Evolutionary conservation across 768 basidiomycete species (phyloP), one percentile per base, ranked within the genome.

Genomic region (Lentinula raphanica): DNA sequence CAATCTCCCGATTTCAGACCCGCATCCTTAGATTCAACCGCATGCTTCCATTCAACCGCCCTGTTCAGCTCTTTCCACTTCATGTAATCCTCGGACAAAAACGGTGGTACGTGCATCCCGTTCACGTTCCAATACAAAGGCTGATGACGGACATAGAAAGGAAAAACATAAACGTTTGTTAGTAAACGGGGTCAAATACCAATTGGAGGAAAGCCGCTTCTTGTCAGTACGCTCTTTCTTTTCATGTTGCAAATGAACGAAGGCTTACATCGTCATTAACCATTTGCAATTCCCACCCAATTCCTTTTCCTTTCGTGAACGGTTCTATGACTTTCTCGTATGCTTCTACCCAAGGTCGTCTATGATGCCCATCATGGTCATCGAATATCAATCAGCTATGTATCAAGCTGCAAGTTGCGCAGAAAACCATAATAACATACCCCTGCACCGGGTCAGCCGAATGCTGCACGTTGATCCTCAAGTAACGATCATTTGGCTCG

Each of bases 391-490:
- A n/a, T n/a, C n/a, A n/a, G n/a, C n/a, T n/a, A n/a, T n/a, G n/a
- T n/a, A n/a, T n/a, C n/a, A n/a, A n/a, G n/a, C n/a, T n/a, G n/a
- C n/a, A n/a, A n/a, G n/a, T n/a, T n/a, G n/a, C n/a, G n/a, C n/a
- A 36, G 27, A 50, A 8, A 21, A 42, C n/a, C 8, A 28, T 23
- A 8, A 15, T 3, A 48, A 60, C 60, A 19, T 38, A 66, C 65
- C 51, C 49, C 25, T 55, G 29, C 31, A 61, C 62, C 40, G 65
- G 59, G 13, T 64, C 58, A 11, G 67, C 67, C 8, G 58, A 28
- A 45, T 68, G 67, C 32, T 68, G 64, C 21, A 61, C 60, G 7
- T 54, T 59, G 15, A 68, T 62, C 3, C 67, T 61, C 45, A 68
- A 49, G 27, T 67, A 64, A 1, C 49, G 56, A 4, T 61, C 31